phyloP scores from a whole-genome alignment of 495 filamentous ascomycete genomes.

The Penicillium tannophilum region DNA sequence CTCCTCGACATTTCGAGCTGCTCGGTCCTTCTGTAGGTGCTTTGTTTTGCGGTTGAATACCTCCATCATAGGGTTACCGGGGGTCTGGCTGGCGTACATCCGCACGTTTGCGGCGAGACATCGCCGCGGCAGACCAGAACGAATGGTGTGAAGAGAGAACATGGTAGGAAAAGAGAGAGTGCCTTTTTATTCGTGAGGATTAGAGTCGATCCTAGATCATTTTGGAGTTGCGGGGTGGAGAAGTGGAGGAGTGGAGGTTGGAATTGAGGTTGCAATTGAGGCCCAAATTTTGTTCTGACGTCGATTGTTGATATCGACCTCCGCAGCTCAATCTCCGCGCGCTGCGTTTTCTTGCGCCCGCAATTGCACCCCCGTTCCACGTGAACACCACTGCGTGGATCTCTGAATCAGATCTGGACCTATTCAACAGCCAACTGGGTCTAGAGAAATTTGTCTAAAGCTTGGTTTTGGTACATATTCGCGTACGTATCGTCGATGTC shows the following conservation, averaged over 20 bases:
- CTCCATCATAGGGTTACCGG: conserved; percentile 74
- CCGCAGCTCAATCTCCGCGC: conserved; percentile 30
- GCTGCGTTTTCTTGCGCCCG: conserved; percentile 16
- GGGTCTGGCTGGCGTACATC: conserved; percentile 73
- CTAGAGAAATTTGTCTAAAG: background rate
- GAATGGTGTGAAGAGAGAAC: conserved; percentile 33
- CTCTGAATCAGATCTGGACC: background rate
- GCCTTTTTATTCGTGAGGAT: background rate
- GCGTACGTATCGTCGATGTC: background rate
- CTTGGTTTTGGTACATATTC: conserved; percentile 10
- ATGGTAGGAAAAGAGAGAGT: conserved; percentile 17
- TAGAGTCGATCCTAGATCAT: conserved; percentile 11
- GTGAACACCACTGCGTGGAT: background rate
- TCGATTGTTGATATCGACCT: conserved; percentile 37
- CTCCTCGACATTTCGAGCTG: conserved; percentile 66
- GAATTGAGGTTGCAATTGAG: conserved; percentile 10
- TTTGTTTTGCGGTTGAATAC: conserved; percentile 91
- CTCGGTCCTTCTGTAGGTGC: conserved; percentile 86
- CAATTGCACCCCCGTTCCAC: conserved; percentile 9
- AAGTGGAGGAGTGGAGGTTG: conserved; percentile 11
- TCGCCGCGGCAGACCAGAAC: conserved; percentile 22
- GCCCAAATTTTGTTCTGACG: conserved; percentile 34
- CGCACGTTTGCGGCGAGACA: conserved; percentile 34
- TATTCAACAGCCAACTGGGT: background rate
- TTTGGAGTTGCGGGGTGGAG: conserved; percentile 8